These are phyloP conservation scores for Cercospora janseana DNA, from an alignment of 2,329 filamentous ascomycete species.

Conservation along the genomic window DNA sequence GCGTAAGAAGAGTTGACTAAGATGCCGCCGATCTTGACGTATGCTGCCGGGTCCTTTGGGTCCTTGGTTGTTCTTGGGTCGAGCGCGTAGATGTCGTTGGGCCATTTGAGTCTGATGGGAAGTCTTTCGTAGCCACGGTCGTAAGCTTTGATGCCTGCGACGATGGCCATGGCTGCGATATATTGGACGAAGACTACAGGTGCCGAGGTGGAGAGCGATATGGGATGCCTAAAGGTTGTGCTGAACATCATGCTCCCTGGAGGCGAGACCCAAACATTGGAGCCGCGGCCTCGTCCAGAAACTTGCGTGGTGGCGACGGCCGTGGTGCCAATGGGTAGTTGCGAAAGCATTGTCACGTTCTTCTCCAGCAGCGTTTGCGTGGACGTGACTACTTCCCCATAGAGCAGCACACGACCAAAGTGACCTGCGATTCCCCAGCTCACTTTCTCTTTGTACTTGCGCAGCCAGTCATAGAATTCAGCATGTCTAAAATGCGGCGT, in stretches of 20 bases:
- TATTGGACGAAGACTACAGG: constrained; percentile 95
- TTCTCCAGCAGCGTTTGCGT: constrained; percentile 93
- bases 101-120: constrained; percentile 91
- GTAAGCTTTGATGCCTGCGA: constrained; percentile 78
- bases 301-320: constrained; percentile 83
- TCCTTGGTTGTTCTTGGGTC: constrained; percentile 29
- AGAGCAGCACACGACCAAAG: constrained; percentile 78
- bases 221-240: constrained; percentile 78
- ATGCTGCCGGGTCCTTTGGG: constrained; percentile 64
- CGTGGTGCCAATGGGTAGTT: constrained; percentile 81
- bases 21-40: constrained; percentile 91
- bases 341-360: constrained; percentile 75
- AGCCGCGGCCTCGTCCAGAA: constrained; percentile 81
- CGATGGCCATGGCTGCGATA: constrained; percentile 80
- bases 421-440: constrained; percentile 52
- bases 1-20: constrained; percentile 84
- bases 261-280: constrained; percentile 93
- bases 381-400: constrained; percentile 88
- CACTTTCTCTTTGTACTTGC: constrained; percentile 57
- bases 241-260: constrained; percentile 85
- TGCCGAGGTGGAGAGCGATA: constrained; percentile 66
- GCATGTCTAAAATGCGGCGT: constrained; percentile 87
- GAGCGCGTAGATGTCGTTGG: constrained; percentile 73
- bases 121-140: constrained; percentile 70
- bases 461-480: constrained; percentile 70